Percentiles rank a stretch among this genome's conserved stretches.
Evolutionary conservation across 1,284 basidiomycete genomes (phyloP).

Genomic region (Apiotrichum akiyoshidainum): DNA sequence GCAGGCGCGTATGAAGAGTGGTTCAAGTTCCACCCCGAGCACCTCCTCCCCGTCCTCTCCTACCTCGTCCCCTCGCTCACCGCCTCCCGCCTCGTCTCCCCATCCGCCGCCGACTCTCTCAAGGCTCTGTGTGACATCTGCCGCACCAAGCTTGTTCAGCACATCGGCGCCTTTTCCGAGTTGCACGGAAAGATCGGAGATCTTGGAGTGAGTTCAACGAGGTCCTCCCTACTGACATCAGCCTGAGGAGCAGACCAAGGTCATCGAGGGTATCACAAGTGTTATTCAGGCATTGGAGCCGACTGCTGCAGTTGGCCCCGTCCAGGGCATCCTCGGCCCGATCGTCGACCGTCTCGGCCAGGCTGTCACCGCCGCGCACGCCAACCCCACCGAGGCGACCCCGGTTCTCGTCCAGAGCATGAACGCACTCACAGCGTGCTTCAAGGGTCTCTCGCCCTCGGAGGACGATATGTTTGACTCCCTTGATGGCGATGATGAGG

Average conservation of each 20-base stretch:
- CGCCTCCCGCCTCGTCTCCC: constrained; percentile 66
- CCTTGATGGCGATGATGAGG: constrained; percentile 52
- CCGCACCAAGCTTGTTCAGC: constrained; percentile 68
- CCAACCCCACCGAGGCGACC: constrained; percentile 19
- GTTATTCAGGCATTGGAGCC: constrained; percentile 82
- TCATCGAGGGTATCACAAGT: constrained; percentile 81
- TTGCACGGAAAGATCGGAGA: constrained; percentile 69
- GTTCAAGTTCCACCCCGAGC: constrained; percentile 62
- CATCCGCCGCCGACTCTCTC: constrained; percentile 71
- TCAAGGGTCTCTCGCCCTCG: constrained; percentile 74
- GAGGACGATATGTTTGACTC: constrained; percentile 63
- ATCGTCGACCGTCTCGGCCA: constrained; percentile 66
- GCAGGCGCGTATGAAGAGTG: constrained; percentile 67
- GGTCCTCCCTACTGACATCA: constrained; percentile 44
- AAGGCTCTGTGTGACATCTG: constrained; percentile 84
- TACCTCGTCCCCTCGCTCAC: constrained; percentile 63
- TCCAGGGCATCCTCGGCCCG: constrained; percentile 76
- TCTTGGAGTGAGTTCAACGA: constrained; percentile 68
- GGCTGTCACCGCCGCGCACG: constrained; percentile 56
- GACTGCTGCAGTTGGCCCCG: constrained; percentile 67
- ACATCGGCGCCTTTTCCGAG: constrained; percentile 76
- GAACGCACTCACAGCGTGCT: constrained; percentile 73
- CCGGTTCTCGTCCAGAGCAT: constrained; percentile 57
- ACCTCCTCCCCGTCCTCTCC: constrained; percentile 56
- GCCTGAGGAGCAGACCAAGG: constrained; percentile 83